Conservation (phyloP, 768 basidiomycete genomes). For the Kwoniella europaea region DNA sequence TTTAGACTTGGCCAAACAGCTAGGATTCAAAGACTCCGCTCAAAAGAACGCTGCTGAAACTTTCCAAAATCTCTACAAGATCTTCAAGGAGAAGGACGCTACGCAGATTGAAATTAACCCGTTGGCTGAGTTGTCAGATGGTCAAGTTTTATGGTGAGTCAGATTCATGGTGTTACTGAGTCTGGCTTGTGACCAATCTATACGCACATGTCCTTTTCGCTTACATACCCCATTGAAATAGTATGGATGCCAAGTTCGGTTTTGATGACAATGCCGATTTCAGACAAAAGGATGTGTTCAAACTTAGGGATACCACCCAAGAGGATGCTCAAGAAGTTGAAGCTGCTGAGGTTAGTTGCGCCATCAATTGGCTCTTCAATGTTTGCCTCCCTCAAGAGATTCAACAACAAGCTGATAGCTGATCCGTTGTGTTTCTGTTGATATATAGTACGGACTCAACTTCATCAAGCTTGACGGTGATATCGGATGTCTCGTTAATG, state of each 20-base stretch:
- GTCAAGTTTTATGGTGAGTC: constrained; percentile 84
- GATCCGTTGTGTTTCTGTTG: neutral
- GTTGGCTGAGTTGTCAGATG: constrained; percentile 87
- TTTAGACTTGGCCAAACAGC: constrained; percentile 77
- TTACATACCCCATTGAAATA: constrained; percentile 50
- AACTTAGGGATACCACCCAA: constrained; percentile 86
- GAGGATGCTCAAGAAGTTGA: constrained; percentile 98
- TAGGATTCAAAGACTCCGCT: constrained; percentile 80
- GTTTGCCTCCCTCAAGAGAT: too few species aligned
- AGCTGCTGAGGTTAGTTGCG: constrained; percentile 71
- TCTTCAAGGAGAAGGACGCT: constrained; percentile 99
- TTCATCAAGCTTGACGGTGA: constrained; percentile 99
- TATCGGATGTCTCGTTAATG: constrained; percentile 97
- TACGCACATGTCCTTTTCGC: too few species aligned
- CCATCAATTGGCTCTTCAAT: neutral
- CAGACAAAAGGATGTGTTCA: constrained; percentile 88
- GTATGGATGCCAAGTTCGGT: constrained; percentile 99
- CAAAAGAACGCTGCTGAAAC: constrained; percentile 87
- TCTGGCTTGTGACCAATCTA: neutral
- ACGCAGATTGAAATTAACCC: constrained; percentile 99
- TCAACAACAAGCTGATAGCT: too few species aligned
- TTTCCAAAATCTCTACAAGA: constrained; percentile 89
- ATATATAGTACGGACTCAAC: constrained; percentile 75
- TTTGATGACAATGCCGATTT: constrained; percentile 99
- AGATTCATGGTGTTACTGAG: neutral